These are phyloP conservation scores for Pyrenophora teres DNA, from an alignment of 2,329 filamentous ascomycete genomes.

Conservation along the genomic window DNA sequence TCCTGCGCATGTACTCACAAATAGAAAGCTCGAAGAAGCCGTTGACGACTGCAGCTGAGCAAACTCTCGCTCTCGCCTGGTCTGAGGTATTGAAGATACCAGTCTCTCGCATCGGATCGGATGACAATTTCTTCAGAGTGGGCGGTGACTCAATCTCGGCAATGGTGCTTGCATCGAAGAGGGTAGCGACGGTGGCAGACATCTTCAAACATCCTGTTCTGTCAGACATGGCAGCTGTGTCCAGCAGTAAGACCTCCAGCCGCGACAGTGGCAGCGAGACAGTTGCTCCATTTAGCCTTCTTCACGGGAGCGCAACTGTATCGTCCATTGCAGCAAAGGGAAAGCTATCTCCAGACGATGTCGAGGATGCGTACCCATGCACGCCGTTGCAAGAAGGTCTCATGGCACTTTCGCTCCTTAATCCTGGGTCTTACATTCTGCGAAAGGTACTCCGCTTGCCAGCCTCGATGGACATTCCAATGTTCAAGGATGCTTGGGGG, in stretches of 20 bases:
- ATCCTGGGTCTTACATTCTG: slow-evolving; percentile 58
- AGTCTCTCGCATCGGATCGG: slow-evolving; percentile 7
- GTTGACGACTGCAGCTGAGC: slow-evolving; percentile 4
- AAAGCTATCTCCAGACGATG: neutral
- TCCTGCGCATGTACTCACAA: slow-evolving; percentile 12
- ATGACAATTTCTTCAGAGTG: slow-evolving; percentile 23
- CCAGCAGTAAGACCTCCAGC: neutral
- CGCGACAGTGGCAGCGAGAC: neutral
- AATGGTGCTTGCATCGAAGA: slow-evolving; percentile 5
- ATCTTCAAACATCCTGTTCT: neutral
- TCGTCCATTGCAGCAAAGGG: neutral
- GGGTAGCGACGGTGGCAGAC: neutral
- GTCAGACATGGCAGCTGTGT: neutral
- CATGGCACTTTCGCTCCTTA: slow-evolving; percentile 15
- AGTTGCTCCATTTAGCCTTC: neutral
- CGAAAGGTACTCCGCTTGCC: slow-evolving; percentile 46
- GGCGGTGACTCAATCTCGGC: slow-evolving; percentile 14
- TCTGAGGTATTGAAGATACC: slow-evolving; percentile 21
- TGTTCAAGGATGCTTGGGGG: slow-evolving; percentile 51
- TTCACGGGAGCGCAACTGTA: neutral
- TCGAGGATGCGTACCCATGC: slow-evolving; percentile 22
- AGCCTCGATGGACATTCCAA: neutral
- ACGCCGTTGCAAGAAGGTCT: slow-evolving; percentile 17
- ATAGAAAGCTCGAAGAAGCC: neutral
- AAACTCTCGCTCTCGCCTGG: slow-evolving; percentile 16